Evolutionary conservation across 306 rosid genomes (phyloP).

Genomic region (Prunus armeniaca): DNA sequence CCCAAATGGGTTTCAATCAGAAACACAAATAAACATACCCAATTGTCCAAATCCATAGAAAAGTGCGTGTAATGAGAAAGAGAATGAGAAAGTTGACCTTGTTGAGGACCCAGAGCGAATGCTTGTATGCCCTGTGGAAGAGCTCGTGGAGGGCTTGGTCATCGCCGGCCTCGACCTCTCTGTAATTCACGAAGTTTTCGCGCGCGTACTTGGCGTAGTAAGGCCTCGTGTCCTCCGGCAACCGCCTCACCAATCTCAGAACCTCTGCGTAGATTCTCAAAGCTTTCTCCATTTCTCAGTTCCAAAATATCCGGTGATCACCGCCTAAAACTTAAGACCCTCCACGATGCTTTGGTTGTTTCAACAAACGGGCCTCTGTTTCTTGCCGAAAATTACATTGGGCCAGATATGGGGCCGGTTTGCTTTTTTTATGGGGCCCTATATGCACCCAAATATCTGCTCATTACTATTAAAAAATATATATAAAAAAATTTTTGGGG

Average conservation of each 20-base stretch:
- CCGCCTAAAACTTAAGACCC: neutral
- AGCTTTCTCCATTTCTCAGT: slow-evolving; percentile 56
- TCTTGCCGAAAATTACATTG: neutral
- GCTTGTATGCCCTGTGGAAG: slow-evolving; percentile 52
- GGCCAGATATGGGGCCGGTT: neutral
- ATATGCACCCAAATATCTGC: neutral
- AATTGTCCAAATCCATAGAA: neutral
- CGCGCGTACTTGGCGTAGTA: slow-evolving; percentile 66
- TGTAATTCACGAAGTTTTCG: slow-evolving; percentile 67
- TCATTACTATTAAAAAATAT: too few relatives aligned
- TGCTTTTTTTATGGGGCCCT: neutral
- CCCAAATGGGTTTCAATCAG: neutral
- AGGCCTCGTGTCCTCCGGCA: slow-evolving; percentile 52
- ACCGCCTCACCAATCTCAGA: slow-evolving; percentile 52
- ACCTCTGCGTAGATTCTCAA: slow-evolving; percentile 67
- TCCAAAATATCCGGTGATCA: neutral
- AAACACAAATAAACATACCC: neutral
- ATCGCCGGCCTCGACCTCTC: slow-evolving; percentile 40
- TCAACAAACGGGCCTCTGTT: neutral
- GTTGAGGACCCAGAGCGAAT: slow-evolving; percentile 77
- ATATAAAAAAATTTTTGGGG: too few relatives aligned
- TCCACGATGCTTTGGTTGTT: neutral
- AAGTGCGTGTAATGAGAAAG: neutral
- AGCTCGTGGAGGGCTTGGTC: slow-evolving; percentile 41
- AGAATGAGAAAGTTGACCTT: slow-evolving; percentile 40